A percentile compares a stretch with the other conserved stretches of the same genome.
phyloP scores from a whole-genome alignment of 768 basidiomycete genomes.

The Boletus patriciae region DNA sequence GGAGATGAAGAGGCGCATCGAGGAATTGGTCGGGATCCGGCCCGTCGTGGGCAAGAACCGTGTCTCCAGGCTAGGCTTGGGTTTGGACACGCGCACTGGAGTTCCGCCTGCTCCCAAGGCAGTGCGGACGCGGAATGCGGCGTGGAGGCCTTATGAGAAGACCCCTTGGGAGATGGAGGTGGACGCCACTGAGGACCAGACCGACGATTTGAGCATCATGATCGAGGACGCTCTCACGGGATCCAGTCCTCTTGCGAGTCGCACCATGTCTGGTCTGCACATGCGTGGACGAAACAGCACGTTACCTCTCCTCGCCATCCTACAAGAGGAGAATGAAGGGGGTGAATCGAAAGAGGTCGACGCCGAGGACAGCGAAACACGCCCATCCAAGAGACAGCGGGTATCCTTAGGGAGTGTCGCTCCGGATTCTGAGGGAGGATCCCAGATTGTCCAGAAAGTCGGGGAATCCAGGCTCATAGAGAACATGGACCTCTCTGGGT shows the following conservation, averaged over 20 bases:
- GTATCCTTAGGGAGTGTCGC: background rate
- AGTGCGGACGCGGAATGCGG: conserved; percentile 22
- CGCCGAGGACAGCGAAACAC: conserved; percentile 8
- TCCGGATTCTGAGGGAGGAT: background rate
- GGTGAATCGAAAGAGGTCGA: conserved; percentile 11
- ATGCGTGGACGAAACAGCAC: conserved; percentile 7
- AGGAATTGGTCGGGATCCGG: conserved; percentile 59
- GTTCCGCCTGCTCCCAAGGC: conserved; percentile 36
- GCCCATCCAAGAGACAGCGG: conserved; percentile 25
- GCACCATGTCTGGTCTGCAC: conserved; percentile 9
- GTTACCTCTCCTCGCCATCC: conserved; percentile 20
- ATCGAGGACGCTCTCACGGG: conserved; percentile 20
- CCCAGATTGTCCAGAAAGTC: background rate
- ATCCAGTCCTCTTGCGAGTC: conserved; percentile 31
- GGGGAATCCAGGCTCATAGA: conserved; percentile 26
- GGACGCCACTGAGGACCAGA: conserved; percentile 8
- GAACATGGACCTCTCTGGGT: conserved; percentile 28
- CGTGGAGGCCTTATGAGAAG: conserved; percentile 20
- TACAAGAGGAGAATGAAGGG: conserved; percentile 31
- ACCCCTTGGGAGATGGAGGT: conserved; percentile 29
- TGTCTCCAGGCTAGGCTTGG: conserved; percentile 27
- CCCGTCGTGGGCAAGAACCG: conserved; percentile 32
- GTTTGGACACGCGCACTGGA: conserved; percentile 8
- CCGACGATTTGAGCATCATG: conserved; percentile 3
- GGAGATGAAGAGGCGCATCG: conserved; percentile 55